Conservation (phyloP, 2,329 filamentous ascomycete genomes). For the Periconia sp. region DNA sequence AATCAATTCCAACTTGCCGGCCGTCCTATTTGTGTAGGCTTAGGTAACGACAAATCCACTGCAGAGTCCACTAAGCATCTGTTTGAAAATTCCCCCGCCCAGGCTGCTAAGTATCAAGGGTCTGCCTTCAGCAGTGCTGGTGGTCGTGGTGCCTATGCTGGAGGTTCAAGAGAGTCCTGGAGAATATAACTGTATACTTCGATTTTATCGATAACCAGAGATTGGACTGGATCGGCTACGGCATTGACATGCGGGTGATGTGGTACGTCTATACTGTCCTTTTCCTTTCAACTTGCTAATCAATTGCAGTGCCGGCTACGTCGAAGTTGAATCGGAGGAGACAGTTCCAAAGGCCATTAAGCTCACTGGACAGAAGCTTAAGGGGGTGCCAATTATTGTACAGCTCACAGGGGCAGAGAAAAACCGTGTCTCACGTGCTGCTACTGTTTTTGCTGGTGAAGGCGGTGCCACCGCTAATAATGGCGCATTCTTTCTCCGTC, state of each 20-base stretch:
- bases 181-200: too few species aligned
- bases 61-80: constrained; percentile 93
- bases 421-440: constrained; percentile 89
- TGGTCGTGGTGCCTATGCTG: constrained; percentile 80
- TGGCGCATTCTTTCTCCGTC: constrained; percentile 91
- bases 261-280: too few species aligned
- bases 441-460: constrained; percentile 66
- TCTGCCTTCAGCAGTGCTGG: constrained; percentile 90
- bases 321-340: constrained; percentile 97
- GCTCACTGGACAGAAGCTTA: constrained; percentile 96
- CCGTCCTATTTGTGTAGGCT: constrained; percentile 54
- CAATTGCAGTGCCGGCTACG: constrained; percentile 82
- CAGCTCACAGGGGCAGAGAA: constrained; percentile 99
- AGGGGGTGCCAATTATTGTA: constrained; percentile 98
- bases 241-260: too few species aligned
- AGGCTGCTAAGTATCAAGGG: constrained; percentile 69
- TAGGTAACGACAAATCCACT: constrained; percentile 99
- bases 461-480: constrained; percentile 65
- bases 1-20: too few species aligned
- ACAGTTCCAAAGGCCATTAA: constrained; percentile 91
- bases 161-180: constrained; percentile 65
- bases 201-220: too few species aligned
- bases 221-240: too few species aligned
- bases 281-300: too few species aligned
- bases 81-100: constrained; percentile 82